Percentiles rank a stretch among this genome's conserved stretches.
Conservation (phyloP, 1,284 basidiomycete genomes). For the Earliella scabrosa region DNA sequence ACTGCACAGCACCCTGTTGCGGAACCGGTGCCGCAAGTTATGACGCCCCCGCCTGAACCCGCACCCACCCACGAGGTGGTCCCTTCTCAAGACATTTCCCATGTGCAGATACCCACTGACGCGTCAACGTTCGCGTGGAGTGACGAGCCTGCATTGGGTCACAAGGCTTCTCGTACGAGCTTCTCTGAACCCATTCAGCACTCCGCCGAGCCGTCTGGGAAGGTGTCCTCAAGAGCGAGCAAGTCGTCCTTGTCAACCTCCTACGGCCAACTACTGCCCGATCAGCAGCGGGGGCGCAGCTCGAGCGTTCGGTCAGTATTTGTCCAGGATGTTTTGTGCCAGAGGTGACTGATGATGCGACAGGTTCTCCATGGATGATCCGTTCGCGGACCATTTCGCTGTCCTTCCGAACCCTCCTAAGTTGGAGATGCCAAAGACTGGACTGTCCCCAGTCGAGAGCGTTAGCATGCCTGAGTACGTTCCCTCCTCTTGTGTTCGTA, state of each 20-base stretch:
- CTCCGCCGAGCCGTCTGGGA: constrained; percentile 8
- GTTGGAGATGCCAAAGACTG: constrained; percentile 14
- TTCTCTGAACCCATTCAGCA: constrained; percentile 9
- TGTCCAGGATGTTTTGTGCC: constrained; percentile 19
- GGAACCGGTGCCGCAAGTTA: not conserved
- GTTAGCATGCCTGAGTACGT: constrained; percentile 29
- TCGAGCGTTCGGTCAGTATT: constrained; percentile 41
- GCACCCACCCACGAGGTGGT: constrained; percentile 3
- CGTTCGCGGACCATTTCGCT: constrained; percentile 33
- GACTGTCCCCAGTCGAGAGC: constrained; percentile 31
- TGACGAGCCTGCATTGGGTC: constrained; percentile 20
- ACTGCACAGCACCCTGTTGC: not conserved
- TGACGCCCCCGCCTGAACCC: constrained; percentile 3
- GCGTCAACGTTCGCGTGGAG: constrained; percentile 26
- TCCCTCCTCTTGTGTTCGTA: not conserved
- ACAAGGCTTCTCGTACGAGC: constrained; percentile 16
- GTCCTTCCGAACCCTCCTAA: constrained; percentile 8
- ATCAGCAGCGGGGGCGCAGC: constrained; percentile 32
- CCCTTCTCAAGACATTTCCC: constrained; percentile 2
- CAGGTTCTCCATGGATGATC: constrained; percentile 44
- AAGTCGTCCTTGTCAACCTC: constrained; percentile 35
- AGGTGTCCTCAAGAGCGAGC: constrained; percentile 31
- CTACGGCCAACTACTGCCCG: constrained; percentile 33
- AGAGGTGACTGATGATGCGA: constrained; percentile 18
- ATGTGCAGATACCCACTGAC: constrained; percentile 19